Percentiles rank a stretch among this genome's conserved stretches.
These are phyloP conservation scores for Aspergillus ostianus DNA, from an alignment of 495 filamentous ascomycete species.

Conservation along the genomic window DNA sequence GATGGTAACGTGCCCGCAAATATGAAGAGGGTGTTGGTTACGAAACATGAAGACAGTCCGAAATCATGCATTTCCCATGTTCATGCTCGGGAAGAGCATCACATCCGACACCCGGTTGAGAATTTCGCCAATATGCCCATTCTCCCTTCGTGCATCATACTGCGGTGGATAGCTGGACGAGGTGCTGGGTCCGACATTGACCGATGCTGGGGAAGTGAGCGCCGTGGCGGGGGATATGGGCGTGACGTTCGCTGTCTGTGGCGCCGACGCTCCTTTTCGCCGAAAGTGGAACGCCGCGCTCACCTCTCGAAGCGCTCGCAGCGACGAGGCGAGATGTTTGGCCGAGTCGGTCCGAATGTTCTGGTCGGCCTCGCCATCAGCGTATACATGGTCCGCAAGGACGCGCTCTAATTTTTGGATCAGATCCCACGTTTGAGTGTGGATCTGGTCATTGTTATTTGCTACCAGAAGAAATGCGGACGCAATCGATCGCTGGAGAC, in stretches of 20 bases:
- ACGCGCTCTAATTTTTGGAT: slow-evolving; percentile 40
- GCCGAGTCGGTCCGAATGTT: slow-evolving; percentile 40
- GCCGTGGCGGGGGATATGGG: slow-evolving; percentile 20
- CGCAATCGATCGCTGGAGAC: slow-evolving; percentile 46
- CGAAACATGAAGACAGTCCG: not conserved
- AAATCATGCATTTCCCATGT: slow-evolving; percentile 18
- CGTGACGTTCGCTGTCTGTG: not conserved
- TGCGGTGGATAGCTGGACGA: slow-evolving; percentile 15
- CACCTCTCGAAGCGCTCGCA: slow-evolving; percentile 41
- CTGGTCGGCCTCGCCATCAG: slow-evolving; percentile 28
- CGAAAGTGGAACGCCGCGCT: slow-evolving; percentile 34
- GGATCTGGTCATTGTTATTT: slow-evolving; percentile 36
- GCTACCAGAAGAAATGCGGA: slow-evolving; percentile 47
- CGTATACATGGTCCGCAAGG: slow-evolving; percentile 43
- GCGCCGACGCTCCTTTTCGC: slow-evolving; percentile 11
- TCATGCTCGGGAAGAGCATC: slow-evolving; percentile 44
- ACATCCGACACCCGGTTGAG: slow-evolving; percentile 40
- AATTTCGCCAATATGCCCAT: slow-evolving; percentile 22
- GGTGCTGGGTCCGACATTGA: slow-evolving; percentile 13
- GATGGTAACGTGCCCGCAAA: not conserved
- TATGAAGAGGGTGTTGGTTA: not conserved
- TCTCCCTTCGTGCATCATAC: slow-evolving; percentile 11
- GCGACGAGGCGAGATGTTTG: slow-evolving; percentile 39
- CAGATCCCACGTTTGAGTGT: slow-evolving; percentile 35
- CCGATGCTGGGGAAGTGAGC: slow-evolving; percentile 29